Evolutionary conservation across 805 yeast species (phyloP).

Genomic region (Scheffersomyces amazonensis): DNA sequence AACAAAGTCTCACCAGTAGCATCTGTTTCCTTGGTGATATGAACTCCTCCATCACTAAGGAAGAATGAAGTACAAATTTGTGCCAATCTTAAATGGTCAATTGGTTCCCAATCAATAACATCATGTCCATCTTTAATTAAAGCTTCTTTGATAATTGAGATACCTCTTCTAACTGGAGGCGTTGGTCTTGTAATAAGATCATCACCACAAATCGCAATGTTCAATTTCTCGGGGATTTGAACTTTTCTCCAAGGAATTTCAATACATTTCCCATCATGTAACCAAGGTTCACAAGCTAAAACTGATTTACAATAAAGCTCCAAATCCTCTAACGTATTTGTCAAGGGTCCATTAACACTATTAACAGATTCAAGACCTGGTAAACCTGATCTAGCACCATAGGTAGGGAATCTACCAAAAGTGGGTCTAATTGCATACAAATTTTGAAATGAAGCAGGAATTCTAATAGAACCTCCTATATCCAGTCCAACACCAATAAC

Average conservation of each 20-base stretch:
- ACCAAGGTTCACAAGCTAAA: slow-evolving; percentile 42
- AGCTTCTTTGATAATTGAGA: slow-evolving; percentile 26
- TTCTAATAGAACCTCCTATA: slow-evolving; percentile 51
- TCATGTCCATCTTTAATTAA: slow-evolving; percentile 46
- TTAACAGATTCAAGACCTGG: slow-evolving; percentile 37
- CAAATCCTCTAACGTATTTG: slow-evolving; percentile 35
- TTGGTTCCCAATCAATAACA: slow-evolving; percentile 47
- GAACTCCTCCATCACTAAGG: slow-evolving; percentile 45
- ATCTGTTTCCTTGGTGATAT: slow-evolving; percentile 27
- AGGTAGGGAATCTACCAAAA: slow-evolving; percentile 41
- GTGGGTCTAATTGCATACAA: slow-evolving; percentile 45
- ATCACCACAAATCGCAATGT: slow-evolving; percentile 40
- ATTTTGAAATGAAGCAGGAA: slow-evolving; percentile 44
- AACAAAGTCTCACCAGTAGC: slow-evolving; percentile 45
- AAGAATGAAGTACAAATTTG: slow-evolving; percentile 33
- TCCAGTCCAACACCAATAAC: slow-evolving; percentile 55
- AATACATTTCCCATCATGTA: slow-evolving; percentile 45
- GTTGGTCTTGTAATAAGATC: slow-evolving; percentile 50
- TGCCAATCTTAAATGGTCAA: slow-evolving; percentile 30
- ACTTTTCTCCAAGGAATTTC: slow-evolving; percentile 41
- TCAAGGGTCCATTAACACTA: slow-evolving; percentile 49
- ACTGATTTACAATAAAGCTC: slow-evolving; percentile 37
- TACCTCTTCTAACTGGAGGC: slow-evolving; percentile 52
- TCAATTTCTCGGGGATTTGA: slow-evolving; percentile 33
- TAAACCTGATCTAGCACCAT: slow-evolving; percentile 19